Conservation (phyloP, 495 filamentous ascomycete genomes). For the Trichocladium antarcticum region DNA sequence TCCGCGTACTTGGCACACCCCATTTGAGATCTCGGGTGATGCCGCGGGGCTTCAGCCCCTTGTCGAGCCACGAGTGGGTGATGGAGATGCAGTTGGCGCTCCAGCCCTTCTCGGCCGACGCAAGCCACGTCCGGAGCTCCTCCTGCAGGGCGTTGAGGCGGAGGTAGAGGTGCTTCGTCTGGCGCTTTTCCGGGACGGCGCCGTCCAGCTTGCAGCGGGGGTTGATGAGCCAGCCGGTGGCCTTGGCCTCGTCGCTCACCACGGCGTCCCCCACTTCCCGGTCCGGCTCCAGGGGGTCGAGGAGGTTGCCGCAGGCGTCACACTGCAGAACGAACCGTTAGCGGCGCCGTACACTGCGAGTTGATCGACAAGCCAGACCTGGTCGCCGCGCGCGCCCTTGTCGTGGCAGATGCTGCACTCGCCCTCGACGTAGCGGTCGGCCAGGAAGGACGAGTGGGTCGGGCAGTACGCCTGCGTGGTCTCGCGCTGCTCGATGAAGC, state of each 20-base stretch:
- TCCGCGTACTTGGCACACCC: constrained; percentile 49
- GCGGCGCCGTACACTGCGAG: not conserved
- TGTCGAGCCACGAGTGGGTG: constrained; percentile 67
- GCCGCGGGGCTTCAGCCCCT: constrained; percentile 69
- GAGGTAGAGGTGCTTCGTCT: constrained; percentile 57
- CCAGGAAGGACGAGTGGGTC: constrained; percentile 71
- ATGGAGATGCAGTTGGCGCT: constrained; percentile 62
- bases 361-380: constrained; percentile 1
- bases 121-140: constrained; percentile 59
- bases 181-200: constrained; percentile 58
- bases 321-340: constrained; percentile 42
- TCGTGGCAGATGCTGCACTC: constrained; percentile 65
- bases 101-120: constrained; percentile 48
- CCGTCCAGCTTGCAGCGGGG: constrained; percentile 74
- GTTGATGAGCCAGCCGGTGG: constrained; percentile 34
- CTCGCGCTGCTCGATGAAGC: constrained; percentile 69
- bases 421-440: constrained; percentile 89
- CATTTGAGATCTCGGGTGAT: constrained; percentile 91
- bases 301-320: constrained; percentile 67
- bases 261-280: constrained; percentile 1
- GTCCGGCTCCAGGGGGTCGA: constrained; percentile 56
- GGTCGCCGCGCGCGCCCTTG: constrained; percentile 62
- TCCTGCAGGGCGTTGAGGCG: constrained; percentile 68
- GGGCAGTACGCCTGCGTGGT: constrained; percentile 77
- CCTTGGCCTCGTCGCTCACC: constrained; percentile 17